Base-by-base conservation (phyloP, 1,284 basidiomycete species). In the Fomitopsis betulina region DNA sequence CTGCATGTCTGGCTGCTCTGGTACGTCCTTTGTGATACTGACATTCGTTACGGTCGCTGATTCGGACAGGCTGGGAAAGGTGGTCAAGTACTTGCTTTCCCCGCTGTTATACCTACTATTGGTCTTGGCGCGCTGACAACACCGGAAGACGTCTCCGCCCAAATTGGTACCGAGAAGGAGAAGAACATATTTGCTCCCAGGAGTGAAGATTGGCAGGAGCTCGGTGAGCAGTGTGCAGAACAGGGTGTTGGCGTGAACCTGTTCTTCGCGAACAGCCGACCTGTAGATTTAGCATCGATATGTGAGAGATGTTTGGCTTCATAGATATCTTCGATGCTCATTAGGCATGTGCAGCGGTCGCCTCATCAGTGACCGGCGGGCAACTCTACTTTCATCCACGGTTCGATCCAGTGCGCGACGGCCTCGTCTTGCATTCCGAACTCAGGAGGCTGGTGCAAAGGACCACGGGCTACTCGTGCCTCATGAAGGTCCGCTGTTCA, bases 141-240 rank as follows among this genome's bases (percentile, higher is more conserved):
- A 3, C 73, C 76, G 17, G 76, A 76, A 1, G 80, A 89, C 60
- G 93, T 97, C 73, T 77, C 79, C 3, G 83, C 86, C 23, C 65
- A 92, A n/a, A 91, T 92, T 65, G 92, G 93, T 53, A 94, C 94
- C 0, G 90, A 96, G 65, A 94, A 95, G 73, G 96, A 99, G 73
- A 86, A 85, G 67, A 79, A 80, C 0, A 78, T 98, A 15, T 98
- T 93, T 69, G 71, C 77, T 15, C 87, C 95, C 5, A 87, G 91
- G 33, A 85, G 89, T 62, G 77, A 84, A 4, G 82, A 83, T 51
- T 99, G 96, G 91, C 81, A 83, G 39, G 83, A 87, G 8, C 81
- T 94, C 1, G 95, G 87, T 1, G 93, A 96, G 65, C 92, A 96
- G 70, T 91, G 93, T 64, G 91, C 89, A 3, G 89, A 94, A 62